These are phyloP conservation scores for Plantago ovata DNA, from an alignment of 257 asterid genomes.

Conservation along the genomic window DNA sequence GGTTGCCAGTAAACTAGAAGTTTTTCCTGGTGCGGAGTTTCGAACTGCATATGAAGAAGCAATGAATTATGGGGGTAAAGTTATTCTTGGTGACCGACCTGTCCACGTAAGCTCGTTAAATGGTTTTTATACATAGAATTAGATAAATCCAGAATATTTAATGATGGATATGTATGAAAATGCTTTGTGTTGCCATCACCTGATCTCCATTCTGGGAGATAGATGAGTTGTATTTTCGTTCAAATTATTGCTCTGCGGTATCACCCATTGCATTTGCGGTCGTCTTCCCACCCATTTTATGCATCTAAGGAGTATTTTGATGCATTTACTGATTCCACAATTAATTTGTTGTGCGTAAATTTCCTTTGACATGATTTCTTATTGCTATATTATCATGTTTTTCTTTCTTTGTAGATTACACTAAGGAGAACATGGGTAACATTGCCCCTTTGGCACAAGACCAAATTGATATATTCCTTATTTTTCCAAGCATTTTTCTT, in stretches of 20 bases:
- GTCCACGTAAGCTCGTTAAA: slow-evolving; percentile 57
- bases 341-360: not conserved
- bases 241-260: too few species aligned
- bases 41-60: slow-evolving; percentile 98
- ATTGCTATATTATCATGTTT: slow-evolving; percentile 12
- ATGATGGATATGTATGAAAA: not conserved
- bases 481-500: slow-evolving; percentile 82
- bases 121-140: slow-evolving; percentile 7
- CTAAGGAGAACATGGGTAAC: slow-evolving; percentile 82
- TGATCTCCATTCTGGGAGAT: too few species aligned
- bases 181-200: too few species aligned
- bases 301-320: not conserved
- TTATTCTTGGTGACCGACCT: slow-evolving; percentile 92
- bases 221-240: too few species aligned
- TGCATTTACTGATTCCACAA: not conserved
- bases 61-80: slow-evolving; percentile 81
- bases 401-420: slow-evolving; percentile 48
- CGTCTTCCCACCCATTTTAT: not conserved
- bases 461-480: slow-evolving; percentile 57
- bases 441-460: slow-evolving; percentile 96
- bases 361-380: slow-evolving; percentile 5
- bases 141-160: not conserved
- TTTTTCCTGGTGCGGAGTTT: slow-evolving; percentile 93
- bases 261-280: not conserved
- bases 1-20: slow-evolving; percentile 91